Conservation (phyloP, 257 asterid genomes). For the Anisodus acutangulus region DNA sequence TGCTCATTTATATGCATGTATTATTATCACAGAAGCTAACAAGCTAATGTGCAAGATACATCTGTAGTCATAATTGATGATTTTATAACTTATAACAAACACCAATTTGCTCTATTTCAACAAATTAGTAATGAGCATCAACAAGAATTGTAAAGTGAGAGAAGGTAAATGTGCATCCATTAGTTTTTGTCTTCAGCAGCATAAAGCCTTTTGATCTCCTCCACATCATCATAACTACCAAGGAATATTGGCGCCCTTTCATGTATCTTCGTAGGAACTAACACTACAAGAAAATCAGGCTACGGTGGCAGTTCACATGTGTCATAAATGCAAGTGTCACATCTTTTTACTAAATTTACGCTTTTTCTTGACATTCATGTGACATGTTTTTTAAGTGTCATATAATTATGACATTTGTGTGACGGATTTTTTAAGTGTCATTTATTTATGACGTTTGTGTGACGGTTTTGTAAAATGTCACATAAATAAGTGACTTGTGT, state of each 20-base stretch:
- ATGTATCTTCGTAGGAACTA: conserved; percentile 54
- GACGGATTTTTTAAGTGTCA: too few relatives aligned
- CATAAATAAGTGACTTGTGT: too few relatives aligned
- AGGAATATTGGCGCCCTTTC: conserved; percentile 94
- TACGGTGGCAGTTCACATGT: too few relatives aligned
- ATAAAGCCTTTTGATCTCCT: conserved; percentile 85
- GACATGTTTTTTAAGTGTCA: too few relatives aligned
- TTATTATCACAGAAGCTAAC: conserved; percentile 20
- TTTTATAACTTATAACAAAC: not conserved
- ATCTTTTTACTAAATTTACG: too few relatives aligned
- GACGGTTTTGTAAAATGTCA: too few relatives aligned
- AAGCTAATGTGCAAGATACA: conserved; percentile 26
- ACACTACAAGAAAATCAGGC: too few relatives aligned
- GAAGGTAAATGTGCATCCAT: conserved; percentile 31
- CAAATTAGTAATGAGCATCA: conserved; percentile 24
- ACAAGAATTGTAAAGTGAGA: conserved; percentile 12
- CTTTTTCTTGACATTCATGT: too few relatives aligned
- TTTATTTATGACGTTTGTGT: too few relatives aligned
- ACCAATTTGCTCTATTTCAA: not conserved
- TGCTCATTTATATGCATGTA: conserved; percentile 6
- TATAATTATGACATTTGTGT: too few relatives aligned
- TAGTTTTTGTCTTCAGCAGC: conserved; percentile 63
- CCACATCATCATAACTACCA: conserved; percentile 92
- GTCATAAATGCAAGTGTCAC: too few relatives aligned
- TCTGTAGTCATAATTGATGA: not conserved